Evolutionary conservation across 2,329 filamentous ascomycete species (phyloP).

Genomic region (Calonectria crousiana): DNA sequence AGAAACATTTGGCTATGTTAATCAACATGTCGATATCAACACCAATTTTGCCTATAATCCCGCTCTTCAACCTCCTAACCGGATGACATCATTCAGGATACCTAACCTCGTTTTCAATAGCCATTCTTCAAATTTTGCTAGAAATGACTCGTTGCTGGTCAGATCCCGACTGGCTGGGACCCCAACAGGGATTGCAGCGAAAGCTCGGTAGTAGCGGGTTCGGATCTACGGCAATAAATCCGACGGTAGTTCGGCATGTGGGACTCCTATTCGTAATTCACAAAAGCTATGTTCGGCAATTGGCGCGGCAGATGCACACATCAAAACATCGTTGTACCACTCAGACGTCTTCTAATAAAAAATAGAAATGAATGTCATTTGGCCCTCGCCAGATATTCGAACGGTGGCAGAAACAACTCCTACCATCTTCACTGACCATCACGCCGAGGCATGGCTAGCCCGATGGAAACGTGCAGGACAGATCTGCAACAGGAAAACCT

Average conservation of each 20-base stretch:
- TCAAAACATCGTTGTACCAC: not conserved
- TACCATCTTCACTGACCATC: not conserved
- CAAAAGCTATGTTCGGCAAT: not conserved
- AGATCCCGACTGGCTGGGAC: too few species aligned
- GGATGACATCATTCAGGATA: too few species aligned
- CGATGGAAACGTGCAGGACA: not conserved
- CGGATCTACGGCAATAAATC: not conserved
- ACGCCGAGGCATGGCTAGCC: not conserved
- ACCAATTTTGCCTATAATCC: too few species aligned
- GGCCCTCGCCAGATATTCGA: not conserved
- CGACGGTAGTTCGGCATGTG: not conserved
- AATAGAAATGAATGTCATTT: not conserved
- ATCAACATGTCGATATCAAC: too few species aligned
- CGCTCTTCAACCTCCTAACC: too few species aligned
- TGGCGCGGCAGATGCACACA: not conserved
- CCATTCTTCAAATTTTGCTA: too few species aligned
- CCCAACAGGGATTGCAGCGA: not conserved
- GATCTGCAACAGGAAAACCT: not conserved
- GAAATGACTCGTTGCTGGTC: too few species aligned
- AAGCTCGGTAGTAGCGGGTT: not conserved
- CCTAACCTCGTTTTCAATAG: too few species aligned
- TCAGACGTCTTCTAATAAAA: not conserved
- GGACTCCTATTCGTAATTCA: not conserved
- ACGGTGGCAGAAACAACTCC: not conserved
- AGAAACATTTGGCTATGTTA: too few species aligned